These are phyloP conservation scores for Gloeopeniophorella convolvens DNA, from an alignment of 768 basidiomycete species.

Conservation along the genomic window DNA sequence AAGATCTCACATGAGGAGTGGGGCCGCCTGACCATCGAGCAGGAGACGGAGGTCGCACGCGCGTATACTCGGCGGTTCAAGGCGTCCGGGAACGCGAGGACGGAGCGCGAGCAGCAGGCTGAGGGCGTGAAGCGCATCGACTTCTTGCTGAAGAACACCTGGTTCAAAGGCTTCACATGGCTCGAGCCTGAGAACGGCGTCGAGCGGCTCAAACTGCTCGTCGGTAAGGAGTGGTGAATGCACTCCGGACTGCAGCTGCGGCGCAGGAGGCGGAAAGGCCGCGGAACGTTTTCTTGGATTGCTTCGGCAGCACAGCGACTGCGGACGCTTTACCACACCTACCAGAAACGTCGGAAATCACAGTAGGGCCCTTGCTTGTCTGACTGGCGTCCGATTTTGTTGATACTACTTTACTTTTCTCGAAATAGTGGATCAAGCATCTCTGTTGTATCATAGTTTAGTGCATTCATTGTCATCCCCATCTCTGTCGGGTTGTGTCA, in stretches of 20 bases:
- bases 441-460: too few relatives aligned
- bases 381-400: background rate
- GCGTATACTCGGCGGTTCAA: constrained; percentile 22
- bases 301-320: background rate
- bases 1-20: constrained; percentile 22
- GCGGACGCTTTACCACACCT: background rate
- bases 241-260: too few relatives aligned
- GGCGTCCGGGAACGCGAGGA: constrained; percentile 1
- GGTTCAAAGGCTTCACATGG: constrained; percentile 20
- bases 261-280: too few relatives aligned
- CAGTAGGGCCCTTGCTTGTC: too few relatives aligned
- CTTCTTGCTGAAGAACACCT: constrained; percentile 13
- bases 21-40: constrained; percentile 8
- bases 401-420: too few relatives aligned
- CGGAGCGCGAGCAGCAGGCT: constrained; percentile 11
- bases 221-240: constrained; percentile 12
- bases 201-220: constrained; percentile 12
- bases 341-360: too few relatives aligned
- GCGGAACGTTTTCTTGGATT: constrained; percentile 4
- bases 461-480: too few relatives aligned
- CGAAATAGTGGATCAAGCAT: too few relatives aligned
- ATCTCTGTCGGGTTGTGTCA: too few relatives aligned
- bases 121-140: constrained; percentile 21
- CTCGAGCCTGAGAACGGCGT: constrained; percentile 15
- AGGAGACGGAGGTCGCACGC: constrained; percentile 20